Percentiles rank a stretch among this genome's conserved stretches.
phyloP scores from a whole-genome alignment of 176 grass and related monocot genomes.

The Phoenix roebelenii region DNA sequence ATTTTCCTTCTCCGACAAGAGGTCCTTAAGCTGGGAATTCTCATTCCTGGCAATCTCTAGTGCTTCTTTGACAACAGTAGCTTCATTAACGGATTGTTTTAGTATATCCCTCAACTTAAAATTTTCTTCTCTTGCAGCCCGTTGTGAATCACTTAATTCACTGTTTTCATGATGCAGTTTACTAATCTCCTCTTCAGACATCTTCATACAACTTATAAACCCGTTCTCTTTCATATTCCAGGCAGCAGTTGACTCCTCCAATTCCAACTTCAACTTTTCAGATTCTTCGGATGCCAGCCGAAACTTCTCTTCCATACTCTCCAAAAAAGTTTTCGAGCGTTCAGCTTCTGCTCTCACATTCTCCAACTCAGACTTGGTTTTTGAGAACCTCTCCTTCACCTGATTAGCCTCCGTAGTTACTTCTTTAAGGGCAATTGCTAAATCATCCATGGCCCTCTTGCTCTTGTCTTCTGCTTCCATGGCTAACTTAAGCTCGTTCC shows the following conservation, averaged over 20 bases:
- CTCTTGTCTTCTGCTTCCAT: constrained; percentile 76
- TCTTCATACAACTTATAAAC: constrained; percentile 55
- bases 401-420: constrained; percentile 35
- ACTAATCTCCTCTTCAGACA: constrained; percentile 51
- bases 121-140: constrained; percentile 59
- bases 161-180: constrained; percentile 55
- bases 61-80: constrained; percentile 54
- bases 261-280: constrained; percentile 30
- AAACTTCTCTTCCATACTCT: constrained; percentile 32
- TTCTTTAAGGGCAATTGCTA: constrained; percentile 68
- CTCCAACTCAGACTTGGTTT: constrained; percentile 41
- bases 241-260: constrained; percentile 31
- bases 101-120: constrained; percentile 66
- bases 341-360: constrained; percentile 44
- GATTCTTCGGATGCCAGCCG: constrained; percentile 40
- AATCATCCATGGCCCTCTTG: constrained; percentile 88
- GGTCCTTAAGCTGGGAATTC: constrained; percentile 55
- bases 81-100: constrained; percentile 70
- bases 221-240: constrained; percentile 66
- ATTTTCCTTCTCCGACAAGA: constrained; percentile 62
- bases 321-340: constrained; percentile 16
- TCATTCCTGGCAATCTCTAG: constrained; percentile 59
- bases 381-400: constrained; percentile 38
- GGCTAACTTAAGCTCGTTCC: constrained; percentile 57
- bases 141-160: constrained; percentile 64